Percentiles rank a stretch among this genome's conserved stretches.
phyloP scores from a whole-genome alignment of 305 asterid genomes.

The Fraxinus sp. region DNA sequence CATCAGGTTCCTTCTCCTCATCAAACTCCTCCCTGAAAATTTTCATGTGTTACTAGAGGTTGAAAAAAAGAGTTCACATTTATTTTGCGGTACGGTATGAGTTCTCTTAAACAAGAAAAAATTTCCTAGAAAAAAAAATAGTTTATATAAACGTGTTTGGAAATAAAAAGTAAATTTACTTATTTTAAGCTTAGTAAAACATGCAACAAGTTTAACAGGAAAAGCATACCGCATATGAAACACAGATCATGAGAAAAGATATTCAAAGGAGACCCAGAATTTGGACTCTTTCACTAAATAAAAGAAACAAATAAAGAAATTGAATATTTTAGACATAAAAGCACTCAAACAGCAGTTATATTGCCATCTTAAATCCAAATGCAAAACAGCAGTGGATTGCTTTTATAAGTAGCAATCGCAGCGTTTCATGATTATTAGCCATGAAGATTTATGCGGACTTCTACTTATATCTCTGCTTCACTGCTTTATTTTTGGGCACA shows the following conservation, averaged over 20 bases:
- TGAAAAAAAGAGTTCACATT: not conserved
- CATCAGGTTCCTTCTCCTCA: constrained; percentile 97
- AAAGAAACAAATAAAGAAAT: not conserved
- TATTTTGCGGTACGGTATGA: not conserved
- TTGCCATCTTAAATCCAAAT: not conserved
- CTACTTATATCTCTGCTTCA: not conserved
- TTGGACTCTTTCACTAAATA: not conserved
- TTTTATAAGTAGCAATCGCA: not conserved
- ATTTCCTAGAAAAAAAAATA: not conserved
- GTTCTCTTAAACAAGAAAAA: not conserved
- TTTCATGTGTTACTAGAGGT: not conserved
- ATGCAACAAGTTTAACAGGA: not conserved
- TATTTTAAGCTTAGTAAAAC: not conserved
- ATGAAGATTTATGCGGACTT: not conserved
- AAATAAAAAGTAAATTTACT: not conserved
- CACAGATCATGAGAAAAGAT: not conserved
- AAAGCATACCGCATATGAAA: not conserved
- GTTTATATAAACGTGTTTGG: not conserved
- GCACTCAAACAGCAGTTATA: not conserved
- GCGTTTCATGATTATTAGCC: not conserved
- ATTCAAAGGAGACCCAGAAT: not conserved
- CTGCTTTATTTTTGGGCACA: not conserved
- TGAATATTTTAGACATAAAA: not conserved
- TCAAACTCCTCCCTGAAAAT: constrained; percentile 82
- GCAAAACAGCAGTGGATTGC: not conserved